Evolutionary conservation across 169 alveolate genomes (phyloP), one percentile per base, ranked within the genome.

Genomic region (Eimeria maxima): DNA sequence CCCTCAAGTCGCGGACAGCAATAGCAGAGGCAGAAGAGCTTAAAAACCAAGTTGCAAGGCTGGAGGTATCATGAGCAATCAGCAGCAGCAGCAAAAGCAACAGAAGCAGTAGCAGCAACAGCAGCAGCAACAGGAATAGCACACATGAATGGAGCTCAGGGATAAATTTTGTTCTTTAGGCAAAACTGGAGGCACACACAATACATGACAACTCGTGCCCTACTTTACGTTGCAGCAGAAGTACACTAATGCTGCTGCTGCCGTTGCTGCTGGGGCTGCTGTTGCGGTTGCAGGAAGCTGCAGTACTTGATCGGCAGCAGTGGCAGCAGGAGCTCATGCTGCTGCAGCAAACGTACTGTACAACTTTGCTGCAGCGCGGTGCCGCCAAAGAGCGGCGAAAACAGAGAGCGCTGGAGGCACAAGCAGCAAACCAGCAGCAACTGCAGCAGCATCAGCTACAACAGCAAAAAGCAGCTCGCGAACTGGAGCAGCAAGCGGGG

Each of bases 391-490:
- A 83, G 71, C 18, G 50, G 14, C 76, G 55, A 45, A 27, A 27
- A 57, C 47, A 16, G 42, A 67, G 42, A 45, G 91, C 24, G 47
- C 50, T 83, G 27, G 74, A 27, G 10, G 91, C 71, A 50, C 57
- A 74, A 29, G 91, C 91, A 55, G 91, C 74, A 55, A 67, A 29
- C 53, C 71, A 50, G 76, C 74, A 83, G 91, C 71, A 83, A 55
- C 55, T 83, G 91, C 76, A 83, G 91, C 91, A 83, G 50, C 71
- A 80, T 8, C 16, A 14, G 55, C 86, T 16, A 33, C 60, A 74
- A 27, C 74, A 73, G 84, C 84, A 80, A 45, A 27, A 16, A 38
- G 89, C 89, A 80, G 76, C 74, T 16, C 42, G 63, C 47, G 55
- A 6, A 57, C 55, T 83, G 91, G 76, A 55, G 57, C 91, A 53